These are phyloP conservation scores for Dendrocalamus sinicus DNA, from an alignment of 176 grass and related monocot genomes.

Conservation along the genomic window DNA sequence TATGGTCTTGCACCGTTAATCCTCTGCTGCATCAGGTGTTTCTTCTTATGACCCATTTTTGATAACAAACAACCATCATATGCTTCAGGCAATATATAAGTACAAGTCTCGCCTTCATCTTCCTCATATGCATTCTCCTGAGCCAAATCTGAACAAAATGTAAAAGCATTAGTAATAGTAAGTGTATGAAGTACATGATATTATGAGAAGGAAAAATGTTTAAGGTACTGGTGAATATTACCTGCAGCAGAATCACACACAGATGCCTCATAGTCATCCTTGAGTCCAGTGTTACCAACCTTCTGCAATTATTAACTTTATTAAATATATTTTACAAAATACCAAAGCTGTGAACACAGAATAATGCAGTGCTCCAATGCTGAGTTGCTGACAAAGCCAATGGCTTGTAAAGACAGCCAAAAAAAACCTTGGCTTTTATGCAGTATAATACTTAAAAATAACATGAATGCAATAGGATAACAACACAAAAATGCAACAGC, in stretches of 20 bases:
- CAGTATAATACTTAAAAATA: slow-evolving; percentile 16
- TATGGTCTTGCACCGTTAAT: slow-evolving; percentile 56
- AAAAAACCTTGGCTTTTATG: not conserved
- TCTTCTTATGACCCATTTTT: slow-evolving; percentile 64
- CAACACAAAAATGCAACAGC: not conserved
- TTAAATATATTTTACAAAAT: slow-evolving; percentile 44
- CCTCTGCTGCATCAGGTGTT: slow-evolving; percentile 59
- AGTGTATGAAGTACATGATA: slow-evolving; percentile 27
- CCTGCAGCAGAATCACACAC: slow-evolving; percentile 76
- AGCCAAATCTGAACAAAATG: slow-evolving; percentile 60
- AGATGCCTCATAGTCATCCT: slow-evolving; percentile 75
- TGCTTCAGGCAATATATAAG: slow-evolving; percentile 55
- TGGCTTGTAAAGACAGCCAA: not conserved
- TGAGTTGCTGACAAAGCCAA: slow-evolving; percentile 7
- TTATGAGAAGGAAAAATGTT: not conserved
- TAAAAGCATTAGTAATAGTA: slow-evolving; percentile 26
- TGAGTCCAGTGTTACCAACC: slow-evolving; percentile 50
- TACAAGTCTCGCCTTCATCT: slow-evolving; percentile 74
- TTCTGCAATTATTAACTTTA: slow-evolving; percentile 58
- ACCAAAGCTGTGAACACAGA: slow-evolving; percentile 2
- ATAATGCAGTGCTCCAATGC: slow-evolving; percentile 17
- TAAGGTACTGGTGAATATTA: slow-evolving; percentile 41
- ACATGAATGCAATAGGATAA: slow-evolving; percentile 11
- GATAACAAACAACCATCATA: slow-evolving; percentile 63
- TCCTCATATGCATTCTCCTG: slow-evolving; percentile 75